phyloP scores from a whole-genome alignment of 2,329 filamentous ascomycete species.

The Cadophora sp. region DNA sequence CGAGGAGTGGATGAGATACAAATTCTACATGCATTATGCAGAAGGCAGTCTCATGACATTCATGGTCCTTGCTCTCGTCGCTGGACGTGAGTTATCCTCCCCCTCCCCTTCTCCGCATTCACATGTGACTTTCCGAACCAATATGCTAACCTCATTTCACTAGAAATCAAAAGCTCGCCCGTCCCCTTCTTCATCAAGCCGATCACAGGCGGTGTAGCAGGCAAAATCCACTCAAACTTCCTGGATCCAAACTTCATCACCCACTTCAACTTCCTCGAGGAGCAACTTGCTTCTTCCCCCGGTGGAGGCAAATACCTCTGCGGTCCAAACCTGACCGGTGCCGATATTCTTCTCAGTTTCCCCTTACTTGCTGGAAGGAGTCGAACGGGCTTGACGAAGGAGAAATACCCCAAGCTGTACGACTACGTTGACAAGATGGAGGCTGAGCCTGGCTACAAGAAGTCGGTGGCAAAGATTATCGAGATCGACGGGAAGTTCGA shows the following conservation, averaged over 20 bases:
- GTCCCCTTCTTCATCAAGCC: constrained; percentile 75
- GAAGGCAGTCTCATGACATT: constrained; percentile 85
- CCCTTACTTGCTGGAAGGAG: constrained; percentile 53
- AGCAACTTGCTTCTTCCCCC: constrained; percentile 54
- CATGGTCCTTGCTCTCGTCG: constrained; percentile 68
- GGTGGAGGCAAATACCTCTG: constrained; percentile 58
- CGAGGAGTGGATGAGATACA: constrained; percentile 64
- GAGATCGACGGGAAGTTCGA: constrained; percentile 48
- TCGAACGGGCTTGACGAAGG: constrained; percentile 46
- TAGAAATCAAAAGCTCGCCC: constrained; percentile 60
- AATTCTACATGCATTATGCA: constrained; percentile 80
- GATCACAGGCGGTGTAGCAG: constrained; percentile 61
- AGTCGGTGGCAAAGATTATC: constrained; percentile 56
- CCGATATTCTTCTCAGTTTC: constrained; percentile 60
- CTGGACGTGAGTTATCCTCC: constrained; percentile 52
- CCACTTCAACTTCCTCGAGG: constrained; percentile 58
- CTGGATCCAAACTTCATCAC: constrained; percentile 54
- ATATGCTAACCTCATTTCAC: constrained; percentile 47
- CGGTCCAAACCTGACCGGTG: constrained; percentile 55
- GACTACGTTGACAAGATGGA: constrained; percentile 54
- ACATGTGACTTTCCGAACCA: neutral
- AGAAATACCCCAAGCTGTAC: constrained; percentile 54
- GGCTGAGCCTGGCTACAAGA: constrained; percentile 52
- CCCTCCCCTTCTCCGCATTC: neutral
- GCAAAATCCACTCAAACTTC: constrained; percentile 52